A percentile compares a stretch with the other conserved stretches of the same genome.
These are phyloP conservation scores for Alternaria sp. DNA, from an alignment of 2,329 filamentous ascomycete species.

Conservation along the genomic window DNA sequence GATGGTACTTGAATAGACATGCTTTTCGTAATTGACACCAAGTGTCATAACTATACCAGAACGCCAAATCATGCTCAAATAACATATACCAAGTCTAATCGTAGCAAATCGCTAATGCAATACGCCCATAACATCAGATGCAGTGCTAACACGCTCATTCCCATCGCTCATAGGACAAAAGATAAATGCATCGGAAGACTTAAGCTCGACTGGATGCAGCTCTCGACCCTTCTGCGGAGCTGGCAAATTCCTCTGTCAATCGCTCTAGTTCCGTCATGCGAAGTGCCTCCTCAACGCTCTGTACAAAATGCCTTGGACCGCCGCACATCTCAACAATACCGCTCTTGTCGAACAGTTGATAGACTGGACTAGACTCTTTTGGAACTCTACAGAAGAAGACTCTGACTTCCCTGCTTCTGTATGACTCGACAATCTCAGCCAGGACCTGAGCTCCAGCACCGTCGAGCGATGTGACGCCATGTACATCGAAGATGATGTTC, in stretches of 20 bases:
- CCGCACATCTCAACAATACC: constrained; percentile 88
- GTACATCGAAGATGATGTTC: constrained; percentile 96
- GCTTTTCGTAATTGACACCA: not conserved
- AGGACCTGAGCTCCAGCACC: constrained; percentile 93
- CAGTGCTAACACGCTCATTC: not conserved
- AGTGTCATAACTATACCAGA: not conserved
- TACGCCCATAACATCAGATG: not conserved
- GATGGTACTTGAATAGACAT: not conserved
- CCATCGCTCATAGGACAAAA: not conserved
- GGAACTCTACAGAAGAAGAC: constrained; percentile 76
- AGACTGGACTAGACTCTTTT: constrained; percentile 64
- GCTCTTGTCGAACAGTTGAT: constrained; percentile 75
- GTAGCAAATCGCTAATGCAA: not conserved
- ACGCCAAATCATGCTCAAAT: not conserved
- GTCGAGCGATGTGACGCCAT: constrained; percentile 94
- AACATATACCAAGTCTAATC: not conserved
- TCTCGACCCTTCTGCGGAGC: constrained; percentile 35
- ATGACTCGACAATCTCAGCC: constrained; percentile 83
- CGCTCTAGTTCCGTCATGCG: constrained; percentile 79
- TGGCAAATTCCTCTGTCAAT: constrained; percentile 49
- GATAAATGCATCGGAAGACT: not conserved
- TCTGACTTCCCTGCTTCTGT: constrained; percentile 76
- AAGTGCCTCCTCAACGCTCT: constrained; percentile 84
- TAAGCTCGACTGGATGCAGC: constrained; percentile 17
- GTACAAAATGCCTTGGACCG: constrained; percentile 79